Base-by-base conservation (phyloP, 768 basidiomycete genomes). In the Candolleomyces eurysporus region DNA sequence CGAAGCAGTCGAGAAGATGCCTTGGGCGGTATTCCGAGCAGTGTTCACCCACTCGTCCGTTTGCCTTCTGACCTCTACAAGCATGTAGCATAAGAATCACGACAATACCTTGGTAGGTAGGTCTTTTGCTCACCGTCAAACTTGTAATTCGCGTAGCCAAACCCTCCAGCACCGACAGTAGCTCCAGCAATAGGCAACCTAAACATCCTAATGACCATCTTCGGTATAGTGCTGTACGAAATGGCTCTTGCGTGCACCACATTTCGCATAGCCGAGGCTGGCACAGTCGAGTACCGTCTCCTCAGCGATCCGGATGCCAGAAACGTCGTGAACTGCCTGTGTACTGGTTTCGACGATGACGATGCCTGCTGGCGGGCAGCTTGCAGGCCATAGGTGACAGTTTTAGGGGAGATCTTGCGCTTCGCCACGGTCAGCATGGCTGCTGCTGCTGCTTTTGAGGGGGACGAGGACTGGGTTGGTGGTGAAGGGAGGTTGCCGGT, bases 81-180 rank as follows among this genome's bases (percentile, higher is more conserved):
- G 26, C 26, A 31, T 16, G 60, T 9, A 43, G 53, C 61, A 32
- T 14, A 17, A 48, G 26, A 2, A 55, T 36, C n/a, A 26, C 22
- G 8, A 55, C 30, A 57, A 39, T 48, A 8, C 5, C 58, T 39
- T 26, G 26, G 26, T 26, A 4, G 4, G 26, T 4, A 26, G 26
- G 26, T 4, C 26, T 26, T 26, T 74, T 83, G 65, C 61, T 19
- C 63, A 94, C 96, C 93, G 79, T 98, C 96, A 68, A 96, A 89
- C 77, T 95, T 95, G 79, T 96, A 96, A 72, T 96, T 95, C 21
- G 94, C 96, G 75, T 97, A 98, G 5, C 92, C 93, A 60, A 96
- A 77, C 0, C 93, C 89, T 10, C 96, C 96, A 0, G 91, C 95
- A 4, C 96, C 96, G 26, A 96, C 84, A 1, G 93, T 93, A 40